Conservation (phyloP, 108 stramenopile species). For the Cyclotella atomus region DNA sequence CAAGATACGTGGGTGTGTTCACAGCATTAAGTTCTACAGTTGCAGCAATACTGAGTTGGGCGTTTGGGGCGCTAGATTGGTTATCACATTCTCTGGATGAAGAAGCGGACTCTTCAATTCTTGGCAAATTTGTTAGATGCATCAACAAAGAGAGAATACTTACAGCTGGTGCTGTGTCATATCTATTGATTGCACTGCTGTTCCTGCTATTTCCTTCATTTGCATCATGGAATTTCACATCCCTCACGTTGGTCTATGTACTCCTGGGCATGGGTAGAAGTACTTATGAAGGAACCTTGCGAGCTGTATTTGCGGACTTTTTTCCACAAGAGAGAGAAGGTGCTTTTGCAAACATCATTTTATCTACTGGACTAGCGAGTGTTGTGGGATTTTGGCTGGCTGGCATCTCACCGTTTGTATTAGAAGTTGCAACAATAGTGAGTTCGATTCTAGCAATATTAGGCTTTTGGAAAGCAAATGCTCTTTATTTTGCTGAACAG, state of each 20-base stretch:
- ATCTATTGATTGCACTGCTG: slow-evolving; percentile 58
- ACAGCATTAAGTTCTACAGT: slow-evolving; percentile 57
- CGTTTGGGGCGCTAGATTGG: slow-evolving; percentile 57
- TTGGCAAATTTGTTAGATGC: slow-evolving; percentile 7
- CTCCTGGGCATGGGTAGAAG: slow-evolving; percentile 78
- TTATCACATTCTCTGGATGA: slow-evolving; percentile 16
- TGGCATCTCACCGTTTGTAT: slow-evolving; percentile 45
- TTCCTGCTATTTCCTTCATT: slow-evolving; percentile 63
- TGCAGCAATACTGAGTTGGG: slow-evolving; percentile 62
- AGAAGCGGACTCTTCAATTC: background rate
- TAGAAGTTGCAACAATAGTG: slow-evolving; percentile 60
- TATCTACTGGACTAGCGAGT: slow-evolving; percentile 79
- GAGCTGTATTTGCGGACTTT: slow-evolving; percentile 78
- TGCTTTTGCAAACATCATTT: slow-evolving; percentile 86
- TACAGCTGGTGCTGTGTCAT: slow-evolving; percentile 61
- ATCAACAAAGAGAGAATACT: slow-evolving; percentile 63
- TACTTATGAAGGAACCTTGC: slow-evolving; percentile 83
- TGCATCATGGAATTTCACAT: slow-evolving; percentile 43
- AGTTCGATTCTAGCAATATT: slow-evolving; percentile 64
- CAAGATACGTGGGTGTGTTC: slow-evolving; percentile 68
- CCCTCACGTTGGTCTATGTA: slow-evolving; percentile 62
- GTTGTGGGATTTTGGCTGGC: slow-evolving; percentile 69
- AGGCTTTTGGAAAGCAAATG: slow-evolving; percentile 63
- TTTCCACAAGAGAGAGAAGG: slow-evolving; percentile 79
- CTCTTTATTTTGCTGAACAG: background rate